phyloP scores from a whole-genome alignment of 2,329 filamentous ascomycete genomes.

The Alternaria gansuensis region DNA sequence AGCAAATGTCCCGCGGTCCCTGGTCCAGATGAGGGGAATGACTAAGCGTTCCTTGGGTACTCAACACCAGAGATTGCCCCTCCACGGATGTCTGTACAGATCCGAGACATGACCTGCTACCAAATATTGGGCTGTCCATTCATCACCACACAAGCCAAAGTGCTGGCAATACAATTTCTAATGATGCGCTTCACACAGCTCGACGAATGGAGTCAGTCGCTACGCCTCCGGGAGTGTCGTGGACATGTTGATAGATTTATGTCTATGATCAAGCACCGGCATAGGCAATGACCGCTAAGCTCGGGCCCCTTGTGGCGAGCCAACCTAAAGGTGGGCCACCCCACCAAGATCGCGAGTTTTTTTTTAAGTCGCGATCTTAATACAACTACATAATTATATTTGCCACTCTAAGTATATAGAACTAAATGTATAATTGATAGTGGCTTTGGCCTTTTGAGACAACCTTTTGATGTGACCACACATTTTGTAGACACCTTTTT shows the following conservation, averaged over 20 bases:
- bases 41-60: slow-evolving; percentile 22
- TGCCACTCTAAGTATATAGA: too few relatives aligned
- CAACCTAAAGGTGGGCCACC: too few relatives aligned
- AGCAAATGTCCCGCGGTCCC: slow-evolving; percentile 22
- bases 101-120: background rate
- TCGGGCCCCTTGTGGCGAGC: too few relatives aligned
- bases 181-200: slow-evolving; percentile 1
- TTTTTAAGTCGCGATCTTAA: too few relatives aligned
- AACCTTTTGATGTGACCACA: too few relatives aligned
- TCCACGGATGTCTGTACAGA: background rate
- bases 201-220: background rate
- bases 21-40: slow-evolving; percentile 12
- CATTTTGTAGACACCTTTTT: too few relatives aligned
- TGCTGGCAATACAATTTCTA: background rate
- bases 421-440: too few relatives aligned
- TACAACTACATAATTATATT: too few relatives aligned
- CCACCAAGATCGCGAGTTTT: too few relatives aligned
- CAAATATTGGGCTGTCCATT: too few relatives aligned
- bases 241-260: background rate
- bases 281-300: background rate
- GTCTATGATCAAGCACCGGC: background rate
- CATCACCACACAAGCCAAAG: background rate
- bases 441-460: too few relatives aligned
- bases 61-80: slow-evolving; percentile 9
- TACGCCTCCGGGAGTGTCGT: background rate